A percentile compares a stretch with the other conserved stretches of the same genome.
Evolutionary conservation across 768 basidiomycete genomes (phyloP).

Genomic region (Udeniomyces megalosporus): DNA sequence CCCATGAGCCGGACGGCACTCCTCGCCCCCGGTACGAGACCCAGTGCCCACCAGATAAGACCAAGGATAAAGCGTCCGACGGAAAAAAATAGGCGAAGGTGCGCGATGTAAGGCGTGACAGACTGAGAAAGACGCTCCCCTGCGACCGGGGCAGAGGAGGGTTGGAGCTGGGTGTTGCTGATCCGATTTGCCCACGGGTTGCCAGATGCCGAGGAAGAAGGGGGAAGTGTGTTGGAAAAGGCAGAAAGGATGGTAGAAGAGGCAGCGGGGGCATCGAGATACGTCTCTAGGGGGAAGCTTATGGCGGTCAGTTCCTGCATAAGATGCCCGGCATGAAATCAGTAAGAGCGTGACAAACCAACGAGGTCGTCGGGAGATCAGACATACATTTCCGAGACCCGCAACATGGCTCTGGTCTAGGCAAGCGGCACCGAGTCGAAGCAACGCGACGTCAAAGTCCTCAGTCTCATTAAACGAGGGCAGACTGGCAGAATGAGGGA

Average conservation of each 20-base stretch:
- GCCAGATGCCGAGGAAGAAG: neutral
- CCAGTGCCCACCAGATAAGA: neutral
- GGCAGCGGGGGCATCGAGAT: neutral
- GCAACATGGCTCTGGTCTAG: neutral
- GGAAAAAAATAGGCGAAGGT: neutral
- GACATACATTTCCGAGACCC: neutral
- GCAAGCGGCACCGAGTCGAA: neutral
- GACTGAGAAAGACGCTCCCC: neutral
- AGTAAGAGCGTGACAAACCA: neutral
- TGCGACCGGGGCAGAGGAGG: neutral
- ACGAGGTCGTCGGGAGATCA: neutral
- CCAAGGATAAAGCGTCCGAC: neutral
- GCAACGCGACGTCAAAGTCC: conserved; percentile 3
- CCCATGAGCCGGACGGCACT: neutral
- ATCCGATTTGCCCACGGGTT: neutral
- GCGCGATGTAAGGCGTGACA: neutral
- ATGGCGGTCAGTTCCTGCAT: neutral
- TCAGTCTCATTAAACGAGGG: neutral
- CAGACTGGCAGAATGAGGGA: neutral
- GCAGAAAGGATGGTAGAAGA: neutral
- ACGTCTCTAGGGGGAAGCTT: no score
- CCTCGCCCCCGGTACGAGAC: neutral
- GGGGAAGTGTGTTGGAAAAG: neutral
- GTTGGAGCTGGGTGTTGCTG: neutral
- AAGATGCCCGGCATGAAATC: neutral